A percentile compares a stretch with the other conserved stretches of the same genome.
Evolutionary conservation across 2,329 filamentous ascomycete genomes (phyloP).

Genomic region (Didymella lethalis): DNA sequence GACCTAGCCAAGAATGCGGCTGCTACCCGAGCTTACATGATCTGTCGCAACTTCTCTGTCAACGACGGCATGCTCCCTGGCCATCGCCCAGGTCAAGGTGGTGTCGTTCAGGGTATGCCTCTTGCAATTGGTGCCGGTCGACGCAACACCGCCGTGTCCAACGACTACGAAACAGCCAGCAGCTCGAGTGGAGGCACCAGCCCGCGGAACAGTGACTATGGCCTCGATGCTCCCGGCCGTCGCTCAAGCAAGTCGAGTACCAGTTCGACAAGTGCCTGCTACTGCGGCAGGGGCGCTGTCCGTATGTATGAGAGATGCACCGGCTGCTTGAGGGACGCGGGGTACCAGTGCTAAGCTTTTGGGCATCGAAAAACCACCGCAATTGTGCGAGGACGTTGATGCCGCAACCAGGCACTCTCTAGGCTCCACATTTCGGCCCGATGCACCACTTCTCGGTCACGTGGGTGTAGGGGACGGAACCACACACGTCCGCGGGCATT

Average conservation of each 20-base stretch:
- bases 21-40: slow-evolving; percentile 95
- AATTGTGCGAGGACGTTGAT: background rate
- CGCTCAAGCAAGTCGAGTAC: slow-evolving; percentile 48
- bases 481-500: background rate
- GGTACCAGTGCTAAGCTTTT: slow-evolving; percentile 40
- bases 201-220: slow-evolving; percentile 58
- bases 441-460: background rate
- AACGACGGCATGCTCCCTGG: slow-evolving; percentile 87
- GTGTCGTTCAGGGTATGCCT: slow-evolving; percentile 67
- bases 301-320: slow-evolving; percentile 54
- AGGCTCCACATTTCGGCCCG: background rate
- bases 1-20: slow-evolving; percentile 88
- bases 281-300: slow-evolving; percentile 51
- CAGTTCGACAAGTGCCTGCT: slow-evolving; percentile 42
- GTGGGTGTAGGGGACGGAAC: background rate
- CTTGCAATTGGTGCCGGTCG: slow-evolving; percentile 70
- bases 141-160: slow-evolving; percentile 56
- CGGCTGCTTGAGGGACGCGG: slow-evolving; percentile 53
- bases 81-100: slow-evolving; percentile 62
- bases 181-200: slow-evolving; percentile 65
- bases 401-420: background rate
- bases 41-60: slow-evolving; percentile 95
- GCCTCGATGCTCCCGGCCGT: slow-evolving; percentile 49
- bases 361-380: background rate
- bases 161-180: slow-evolving; percentile 61